Base-by-base conservation (phyloP, 2,329 filamentous ascomycete species). In the Chaetoscypha palmicola region DNA sequence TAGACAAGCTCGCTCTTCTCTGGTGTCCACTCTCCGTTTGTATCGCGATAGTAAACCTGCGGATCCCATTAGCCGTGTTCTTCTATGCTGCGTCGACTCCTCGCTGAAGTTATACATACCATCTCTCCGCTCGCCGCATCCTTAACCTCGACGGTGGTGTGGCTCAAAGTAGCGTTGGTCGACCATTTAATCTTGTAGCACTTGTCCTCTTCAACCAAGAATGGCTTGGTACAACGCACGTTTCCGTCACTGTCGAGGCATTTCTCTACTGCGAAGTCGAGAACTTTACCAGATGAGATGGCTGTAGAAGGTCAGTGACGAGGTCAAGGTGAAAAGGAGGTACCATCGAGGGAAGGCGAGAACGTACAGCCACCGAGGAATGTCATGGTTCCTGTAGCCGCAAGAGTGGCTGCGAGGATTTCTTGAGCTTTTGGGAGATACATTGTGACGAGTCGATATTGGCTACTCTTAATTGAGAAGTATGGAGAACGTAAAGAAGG, bases 1-100 rank as follows among this genome's bases (percentile, higher is more conserved):
- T 69, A 69, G 3, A 70, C 66, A 16, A 69, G 57, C 50, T 70
- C 68, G 8, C 58, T 58, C 62, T 70, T 70, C 50, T 68, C 63
- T 0, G 67, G 63, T 2, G 54, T 66, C 68, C 68, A 71, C 26
- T 69, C 58, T 16, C 68, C 68, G 54, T 70, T 58, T 16, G 67
- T 70, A 47, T 71, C 68, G 11, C 67, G 58, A 47, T 70, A 70
- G 50, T 60, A 70, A 4, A 70, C 67, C 11, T 70, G 46, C 12
- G 12, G 24, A 24, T 31, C 28, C 28, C 28, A 38, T 11, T 9
- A 38, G 9, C 10, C n/a, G 10, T 28, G 7, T 12, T 12, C 24
- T 28, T 28, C 24, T 7, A 7, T 28, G 24, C 24, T 12, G 7
- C 7, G 24, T 7, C 24, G 7, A 28, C 24, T 28, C 24, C 24